Evolutionary conservation across 1,284 basidiomycete species (phyloP), one percentile per base, ranked within the genome.

Genomic region (Rhodotorula sp.): DNA sequence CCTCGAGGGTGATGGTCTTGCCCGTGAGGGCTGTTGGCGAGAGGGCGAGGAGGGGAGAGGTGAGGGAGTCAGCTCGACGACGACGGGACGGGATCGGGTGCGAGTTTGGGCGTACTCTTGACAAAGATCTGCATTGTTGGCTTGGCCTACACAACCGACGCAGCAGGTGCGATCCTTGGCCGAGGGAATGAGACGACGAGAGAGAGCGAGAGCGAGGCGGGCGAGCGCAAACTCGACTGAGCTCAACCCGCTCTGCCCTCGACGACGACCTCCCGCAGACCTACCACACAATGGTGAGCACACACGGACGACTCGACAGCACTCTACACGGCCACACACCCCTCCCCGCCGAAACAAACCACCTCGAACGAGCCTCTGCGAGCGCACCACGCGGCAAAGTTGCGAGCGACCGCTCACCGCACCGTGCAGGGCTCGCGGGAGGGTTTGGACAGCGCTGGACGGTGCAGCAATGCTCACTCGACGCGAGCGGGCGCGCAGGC

Each of bases 1-100:
- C 83, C 83, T 85, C 84, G 77, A 85, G 83, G 79, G 84, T 85
- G 82, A 85, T 85, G 52, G 71, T 75, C 70, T 75, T 75, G 36
- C 74, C 74, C 72, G 74, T 75, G 55, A 75, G 74, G 74, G 71
- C 70, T 72, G 70, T 30, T 22, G 11, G 24, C 9, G 29, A 47
- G 55, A 24, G 29, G 36, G 57, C 57, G 15, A 15, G 57, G 22
- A 48, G 15, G 34, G 36, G 60, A 13, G 51, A 11, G 34, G 61
- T 51, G 49, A 0, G 32, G 39, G 29, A 19, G 49, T 49, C 46
- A 63, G 61, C 39, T 27, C 24, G 19, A 59, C n/a, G 51, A 29
- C 13, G 32, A 5, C 9, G 20, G 20, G 4, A 30, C 24, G 47
- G 17, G 15, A 17, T 6, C 22, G 29, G 10, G 52, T 27, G 60